Evolutionary conservation across 176 grass and related monocot genomes (phyloP), one percentile per base, ranked within the genome.

Genomic region (Carex pumila): DNA sequence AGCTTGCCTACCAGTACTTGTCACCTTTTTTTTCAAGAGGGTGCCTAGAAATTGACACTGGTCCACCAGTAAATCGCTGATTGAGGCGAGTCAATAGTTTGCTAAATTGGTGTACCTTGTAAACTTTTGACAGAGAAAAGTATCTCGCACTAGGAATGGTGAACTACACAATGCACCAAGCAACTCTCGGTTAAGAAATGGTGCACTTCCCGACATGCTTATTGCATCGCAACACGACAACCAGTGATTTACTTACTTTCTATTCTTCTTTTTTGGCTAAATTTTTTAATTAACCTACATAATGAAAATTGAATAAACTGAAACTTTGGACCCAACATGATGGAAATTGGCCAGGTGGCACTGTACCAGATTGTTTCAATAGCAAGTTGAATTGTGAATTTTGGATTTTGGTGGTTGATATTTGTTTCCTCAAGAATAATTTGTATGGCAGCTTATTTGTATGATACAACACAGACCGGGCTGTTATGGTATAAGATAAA

Each of bases 61-160:
- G 73, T 32, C 13, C 52, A 10, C 12, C 52, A 57, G 25, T 34
- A 57, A 30, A 78, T 3, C 12, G 74, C 70, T 71, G 63, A 50
- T 63, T 64, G 21, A 85, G 56, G 60, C 79, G 43, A 79, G 13
- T 72, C 82, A 21, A 74, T 68, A 84, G 18, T 79, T 57, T 70
- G 22, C 54, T 87, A 36, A 85, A 60, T 14, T 83, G 22, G 81
- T 82, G 74, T 47, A 63, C 39, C 45, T 22, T 79, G 49, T 21
- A 50, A 85, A 79, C 86, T 49, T 79, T 92, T 47, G 10, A 85
- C 93, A 99, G 97, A 95, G 90, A 80, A 99, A 99, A 79, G 91
- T 82, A 80, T 99, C 91, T 74, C 79, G 58, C 47, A 15, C 84
- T 86, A 94, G 82, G 84, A 92, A 76, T 65, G 82, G 65, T 82